phyloP scores from a whole-genome alignment of 148 eudicot species.

The Rhododendron williamsianum region DNA sequence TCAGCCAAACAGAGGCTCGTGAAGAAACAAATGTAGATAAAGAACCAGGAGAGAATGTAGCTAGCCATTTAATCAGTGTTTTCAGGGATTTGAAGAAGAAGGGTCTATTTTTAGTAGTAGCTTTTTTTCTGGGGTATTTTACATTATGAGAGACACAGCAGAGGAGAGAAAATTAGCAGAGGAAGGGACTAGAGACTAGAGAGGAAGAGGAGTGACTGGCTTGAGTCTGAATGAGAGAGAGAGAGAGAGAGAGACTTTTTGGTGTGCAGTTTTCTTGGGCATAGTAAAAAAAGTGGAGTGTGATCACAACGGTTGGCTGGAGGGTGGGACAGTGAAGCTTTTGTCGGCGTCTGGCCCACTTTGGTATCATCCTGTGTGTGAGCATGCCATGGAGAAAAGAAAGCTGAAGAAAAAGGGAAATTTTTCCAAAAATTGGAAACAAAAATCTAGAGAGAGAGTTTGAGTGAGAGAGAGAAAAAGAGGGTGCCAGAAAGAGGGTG shows the following conservation, averaged over 20 bases:
- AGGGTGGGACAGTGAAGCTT: background rate
- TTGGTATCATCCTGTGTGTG: background rate
- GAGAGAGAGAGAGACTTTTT: background rate
- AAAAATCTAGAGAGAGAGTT: background rate
- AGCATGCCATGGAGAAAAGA: background rate
- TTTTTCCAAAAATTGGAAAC: background rate
- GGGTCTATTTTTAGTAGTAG: background rate
- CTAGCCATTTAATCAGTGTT: background rate
- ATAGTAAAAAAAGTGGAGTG: background rate
- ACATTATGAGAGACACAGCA: background rate
- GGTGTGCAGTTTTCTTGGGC: conserved; percentile 2
- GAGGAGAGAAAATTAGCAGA: background rate
- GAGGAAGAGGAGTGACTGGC: background rate
- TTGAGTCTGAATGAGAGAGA: background rate
- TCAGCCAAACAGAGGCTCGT: conserved; percentile 51
- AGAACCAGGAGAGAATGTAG: background rate
- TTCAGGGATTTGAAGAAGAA: background rate
- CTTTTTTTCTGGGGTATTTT: background rate
- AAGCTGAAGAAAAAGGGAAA: background rate
- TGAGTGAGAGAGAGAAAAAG: background rate
- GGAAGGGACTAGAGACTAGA: background rate
- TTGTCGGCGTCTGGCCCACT: conserved; percentile 1
- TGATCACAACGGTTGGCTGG: background rate
- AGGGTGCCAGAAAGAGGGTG: background rate
- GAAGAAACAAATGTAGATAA: conserved; percentile 35